Base-by-base conservation (phyloP, 306 rosid species). In the Prunus mongolica region DNA sequence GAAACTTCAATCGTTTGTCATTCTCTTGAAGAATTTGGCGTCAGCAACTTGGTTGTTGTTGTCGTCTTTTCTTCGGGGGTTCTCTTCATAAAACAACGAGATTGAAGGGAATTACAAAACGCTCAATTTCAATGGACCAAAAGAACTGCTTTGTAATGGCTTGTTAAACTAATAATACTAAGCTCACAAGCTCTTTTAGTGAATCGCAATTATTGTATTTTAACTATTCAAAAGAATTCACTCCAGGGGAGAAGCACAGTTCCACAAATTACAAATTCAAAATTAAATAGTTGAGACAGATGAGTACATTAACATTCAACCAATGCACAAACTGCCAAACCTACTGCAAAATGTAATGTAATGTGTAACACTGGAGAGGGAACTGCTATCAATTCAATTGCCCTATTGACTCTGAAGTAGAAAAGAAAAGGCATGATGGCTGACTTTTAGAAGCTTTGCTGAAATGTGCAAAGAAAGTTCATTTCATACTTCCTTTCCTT, bases 251-350 rank as follows among this genome's bases (percentile, higher is more conserved):
- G 82, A 84, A 71, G 6, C 79, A 80, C 82, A 77, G 82, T 74
- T 82, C 74, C 25, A 78, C 84, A 76, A 81, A 82, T 82, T 88
- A 88, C 90, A 91, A 64, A 78, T 71, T 80, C 51, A 79, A 76
- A 86, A 80, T 73, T 79, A 58, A 73, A 85, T 79, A 51, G 81
- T 67, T 67, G 58, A 80, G 76, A 79, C 58, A 67, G 60, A 84
- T 71, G 64, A 79, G 56, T 28, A 76, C 72, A 62, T 70, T n/a
- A 77, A 78, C 75, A 65, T 58, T 67, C 69, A 83, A 80, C 82
- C 83, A 86, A 81, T 77, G 65, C 88, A 76, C 77, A 52, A 24
- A 72, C 91, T 78, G 84, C 82, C 86, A 82, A 87, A 71, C 80
- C 88, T 88, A 83, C 68, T 79, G 57, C 83, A 41, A 72, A 73